Evolutionary conservation across 495 filamentous ascomycete genomes (phyloP), one percentile per base, ranked within the genome.

Genomic region (Xeromyces bisporus): DNA sequence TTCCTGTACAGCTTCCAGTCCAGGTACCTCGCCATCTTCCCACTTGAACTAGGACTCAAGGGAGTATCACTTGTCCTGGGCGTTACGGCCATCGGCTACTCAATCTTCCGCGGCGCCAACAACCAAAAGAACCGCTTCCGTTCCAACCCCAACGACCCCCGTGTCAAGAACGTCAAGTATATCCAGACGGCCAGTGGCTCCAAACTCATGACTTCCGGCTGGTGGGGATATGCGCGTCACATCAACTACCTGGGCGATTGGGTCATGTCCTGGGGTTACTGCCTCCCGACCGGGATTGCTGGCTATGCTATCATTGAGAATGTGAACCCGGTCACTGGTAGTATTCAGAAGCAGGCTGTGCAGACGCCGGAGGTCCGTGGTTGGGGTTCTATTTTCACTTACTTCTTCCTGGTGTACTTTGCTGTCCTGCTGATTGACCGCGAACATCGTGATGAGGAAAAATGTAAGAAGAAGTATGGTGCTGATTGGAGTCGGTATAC

Each of bases 221-320:
- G 91, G 91, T 96, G 89, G 91, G 91, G 89, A 23, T 58, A 67
- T 13, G 77, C 84, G 8, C 67, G 91, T 11, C 91, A 97, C 51
- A 87, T 94, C 63, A 97, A 96, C 58, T 96, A 97, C 50, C 54
- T 92, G n/a, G 91, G 87, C 23, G 89, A 97, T 55, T 96, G 87
- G 87, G 56, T 86, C 32, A 82, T 92, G 73, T 69, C 75, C 10
- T 96, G 85, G 82, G 74, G 82, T 0, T 97, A 87, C 54, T 80
- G 75, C 36, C 62, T 97, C 13, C 89, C 91, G 0, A 94, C 89
- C 4, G 84, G 83, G 3, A 56, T 92, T 34, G 77, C 85, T 0
- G 85, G 85, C 16, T 93, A 84, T 47, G 53, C 66, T 35, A 67
- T 71, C 15, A 49, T 62, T 29, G 49, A 65, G 28, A 52, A 41